Base-by-base conservation (phyloP, 768 basidiomycete species). In the Dentipellis fragilis region DNA sequence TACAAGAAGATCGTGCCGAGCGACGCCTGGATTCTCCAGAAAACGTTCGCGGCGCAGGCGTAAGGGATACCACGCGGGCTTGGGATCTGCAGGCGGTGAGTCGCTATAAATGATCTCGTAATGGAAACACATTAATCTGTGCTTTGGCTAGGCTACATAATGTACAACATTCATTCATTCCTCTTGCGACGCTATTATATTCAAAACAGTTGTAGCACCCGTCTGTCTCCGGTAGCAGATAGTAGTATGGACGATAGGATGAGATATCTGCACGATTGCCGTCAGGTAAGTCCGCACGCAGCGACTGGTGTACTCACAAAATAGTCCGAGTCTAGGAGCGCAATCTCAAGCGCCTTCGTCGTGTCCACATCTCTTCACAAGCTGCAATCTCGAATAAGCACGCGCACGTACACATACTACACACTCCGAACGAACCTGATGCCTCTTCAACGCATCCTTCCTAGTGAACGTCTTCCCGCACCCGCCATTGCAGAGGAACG, bases 1-100 rank as follows among this genome's bases (percentile, higher is more conserved):
- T 94, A 94, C 80, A 92, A 90, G 71, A 93, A 90, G 68, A 89
- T 94, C 56, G 73, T 70, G 29, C 92, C 92, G 22, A 80, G 80
- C 59, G 87, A 86, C 64, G 92, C 92, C 19, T 94, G 92, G 92
- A 74, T 94, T 57, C 76, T 94, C 52, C 87, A 93, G 71, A 82
- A 79, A 66, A 67, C 65, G 51, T 71, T 84, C 37, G 45, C 53
- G 22, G 45, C 38, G 11, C 22, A 60, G 29, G 10, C 36, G 39
- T 40, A 46, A 52, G 40, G 52, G 12, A 23, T 8, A 16, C n/a
- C 35, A 4, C 8, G 1, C 9, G 39, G 16, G 23, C 10, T 35
- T 29, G 29, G 23, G 9, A 49, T 19, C n/a, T 21, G 21, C 48
- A 34, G 42, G 7, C 22, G 42, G 19, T 23, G 36, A 23, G 59